Conservation (phyloP, 2,329 filamentous ascomycete genomes). For the Curvularia eragrostidis region DNA sequence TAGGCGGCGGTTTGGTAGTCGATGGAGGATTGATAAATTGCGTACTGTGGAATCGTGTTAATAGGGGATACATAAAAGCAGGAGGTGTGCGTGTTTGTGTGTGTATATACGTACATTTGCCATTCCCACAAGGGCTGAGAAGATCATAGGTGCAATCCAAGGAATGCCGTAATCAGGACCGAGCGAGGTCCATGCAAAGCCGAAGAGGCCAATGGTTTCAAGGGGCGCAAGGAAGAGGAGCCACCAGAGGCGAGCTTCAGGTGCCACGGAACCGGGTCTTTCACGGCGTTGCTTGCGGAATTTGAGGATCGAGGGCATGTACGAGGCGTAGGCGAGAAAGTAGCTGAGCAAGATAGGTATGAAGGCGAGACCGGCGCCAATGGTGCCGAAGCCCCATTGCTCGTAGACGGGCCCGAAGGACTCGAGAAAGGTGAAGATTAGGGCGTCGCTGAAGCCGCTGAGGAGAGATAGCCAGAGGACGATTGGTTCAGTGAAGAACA, state of each 20-base stretch:
- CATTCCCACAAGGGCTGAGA: constrained; percentile 70
- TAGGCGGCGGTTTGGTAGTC: constrained; percentile 80
- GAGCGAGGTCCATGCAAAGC: constrained; percentile 72
- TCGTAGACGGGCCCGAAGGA: constrained; percentile 70
- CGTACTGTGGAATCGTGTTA: constrained; percentile 52
- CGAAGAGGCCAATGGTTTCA: constrained; percentile 70
- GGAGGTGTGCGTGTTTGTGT: no score
- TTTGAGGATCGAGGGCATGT: constrained; percentile 64
- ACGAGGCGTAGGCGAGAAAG: constrained; percentile 65
- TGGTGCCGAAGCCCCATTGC: constrained; percentile 68
- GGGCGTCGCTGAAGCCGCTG: constrained; percentile 74
- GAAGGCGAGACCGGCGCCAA: constrained; percentile 67
- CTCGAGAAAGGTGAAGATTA: constrained; percentile 80
- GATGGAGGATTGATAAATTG: constrained; percentile 78
- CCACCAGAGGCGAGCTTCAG: constrained; percentile 70
- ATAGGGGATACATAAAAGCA: background rate
- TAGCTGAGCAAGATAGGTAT: constrained; percentile 72
- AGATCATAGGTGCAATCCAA: constrained; percentile 73
- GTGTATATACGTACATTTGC: constrained; percentile 60
- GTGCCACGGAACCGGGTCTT: constrained; percentile 58
- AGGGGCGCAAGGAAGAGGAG: constrained; percentile 68
- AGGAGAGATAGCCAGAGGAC: constrained; percentile 73
- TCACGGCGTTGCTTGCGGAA: constrained; percentile 57
- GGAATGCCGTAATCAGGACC: constrained; percentile 63
- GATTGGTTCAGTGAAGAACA: constrained; percentile 77